Base-by-base conservation (phyloP, 352 stramenopile species). In the Pythium phragmiticola region DNA sequence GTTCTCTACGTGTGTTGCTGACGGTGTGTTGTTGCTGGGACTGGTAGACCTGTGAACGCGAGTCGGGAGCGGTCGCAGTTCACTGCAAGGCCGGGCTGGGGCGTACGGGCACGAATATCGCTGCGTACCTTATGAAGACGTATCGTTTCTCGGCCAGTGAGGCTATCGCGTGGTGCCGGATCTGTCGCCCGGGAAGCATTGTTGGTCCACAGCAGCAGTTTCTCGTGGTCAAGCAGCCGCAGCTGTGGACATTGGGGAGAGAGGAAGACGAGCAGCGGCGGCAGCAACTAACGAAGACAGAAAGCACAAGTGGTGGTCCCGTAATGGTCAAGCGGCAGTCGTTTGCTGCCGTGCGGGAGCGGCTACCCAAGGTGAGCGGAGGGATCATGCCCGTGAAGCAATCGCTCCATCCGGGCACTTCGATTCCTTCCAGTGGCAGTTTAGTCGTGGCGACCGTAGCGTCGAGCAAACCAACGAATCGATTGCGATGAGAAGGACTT, bases 1-100 rank as follows among this genome's bases (percentile, higher is more conserved):
- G 26, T 30, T 30, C 0, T 30, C 26, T 5, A 30, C 26, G 26
- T 30, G 26, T 30, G 26, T 30, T 30, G 26, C 26, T 30, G 2
- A 30, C 34, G 33, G 33, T 11, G 7, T 6, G 7, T 12, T 39
- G 7, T 49, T 21, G 55, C 19, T 47, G 33, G n/a, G 19, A 51
- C 45, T 0, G 17, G 9, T 30, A 88, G 68, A 70, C 75, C 7
- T 84, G 78, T 37, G 75, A 92, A 30, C 77, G 72, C 4, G 78
- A 89, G 46, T 60, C 57, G 0, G 88, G 92, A 23, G 93, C 89
- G 21, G 83, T 99, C 46, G 97, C 95, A 0, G 94, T 99, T n/a
- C 96, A 99, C 72, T 99, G 97, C 80, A 98, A 99, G 75, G 96
- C 96, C 17, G 97, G 97, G 9, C 75, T 99, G 7, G 97, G 96